Conservation (phyloP, 768 basidiomycete species). For the Trametes meyenii region DNA sequence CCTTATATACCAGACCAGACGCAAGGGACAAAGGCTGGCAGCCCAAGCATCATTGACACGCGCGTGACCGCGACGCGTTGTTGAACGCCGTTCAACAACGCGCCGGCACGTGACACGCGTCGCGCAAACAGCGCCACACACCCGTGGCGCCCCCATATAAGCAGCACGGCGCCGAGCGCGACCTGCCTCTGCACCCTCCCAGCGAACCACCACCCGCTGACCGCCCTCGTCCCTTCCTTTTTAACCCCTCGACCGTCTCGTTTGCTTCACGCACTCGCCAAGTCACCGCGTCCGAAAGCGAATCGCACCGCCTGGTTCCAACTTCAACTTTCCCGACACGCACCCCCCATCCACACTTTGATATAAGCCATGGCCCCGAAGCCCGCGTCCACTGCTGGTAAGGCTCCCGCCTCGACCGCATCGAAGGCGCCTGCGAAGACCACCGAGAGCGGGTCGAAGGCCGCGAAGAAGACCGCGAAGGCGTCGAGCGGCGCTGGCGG, state of each 20-base stretch:
- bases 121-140: constrained; percentile 27
- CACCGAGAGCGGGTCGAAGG: constrained; percentile 48
- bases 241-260: constrained; percentile 1
- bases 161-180: constrained; percentile 12
- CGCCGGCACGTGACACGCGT: constrained; percentile 30
- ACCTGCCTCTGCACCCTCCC: constrained; percentile 9
- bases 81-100: constrained; percentile 33
- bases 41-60: neutral
- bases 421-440: constrained; percentile 66
- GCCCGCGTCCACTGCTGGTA: constrained; percentile 85
- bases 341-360: constrained; percentile 56
- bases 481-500: constrained; percentile 53
- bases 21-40: neutral
- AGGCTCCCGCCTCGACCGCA: constrained; percentile 67
- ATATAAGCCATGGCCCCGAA: constrained; percentile 58
- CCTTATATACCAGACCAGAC: constrained; percentile 20
- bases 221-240: constrained; percentile 13
- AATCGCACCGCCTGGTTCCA: constrained; percentile 9
- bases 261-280: neutral
- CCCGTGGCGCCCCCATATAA: constrained; percentile 32
- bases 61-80: constrained; percentile 28
- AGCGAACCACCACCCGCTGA: constrained; percentile 13
- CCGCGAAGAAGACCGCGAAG: constrained; percentile 60
- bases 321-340: constrained; percentile 38
- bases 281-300: neutral